Conservation (phyloP, 148 eudicot genomes). For the Arctostaphylos glauca region DNA sequence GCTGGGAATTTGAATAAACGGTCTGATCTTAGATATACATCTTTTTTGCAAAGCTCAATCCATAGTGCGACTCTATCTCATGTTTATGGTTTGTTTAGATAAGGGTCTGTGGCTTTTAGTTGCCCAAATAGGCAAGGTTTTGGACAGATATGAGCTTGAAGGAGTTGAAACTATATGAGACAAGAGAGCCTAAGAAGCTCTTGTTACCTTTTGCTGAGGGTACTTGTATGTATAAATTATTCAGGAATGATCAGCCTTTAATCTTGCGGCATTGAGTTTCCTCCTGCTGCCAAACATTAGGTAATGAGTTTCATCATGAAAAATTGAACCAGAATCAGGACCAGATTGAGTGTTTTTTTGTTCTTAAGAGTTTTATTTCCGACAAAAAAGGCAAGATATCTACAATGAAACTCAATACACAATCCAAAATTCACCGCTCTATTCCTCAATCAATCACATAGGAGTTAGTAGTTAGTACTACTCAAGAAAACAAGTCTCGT, state of each 20-base stretch:
- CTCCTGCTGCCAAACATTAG: not conserved
- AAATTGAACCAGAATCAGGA: not conserved
- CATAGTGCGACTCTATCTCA: not conserved
- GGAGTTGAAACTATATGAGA: not conserved
- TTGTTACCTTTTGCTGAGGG: not conserved
- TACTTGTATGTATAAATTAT: not conserved
- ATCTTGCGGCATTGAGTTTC: not conserved
- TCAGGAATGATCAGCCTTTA: not conserved
- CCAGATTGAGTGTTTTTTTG: not conserved
- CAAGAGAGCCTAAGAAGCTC: not conserved
- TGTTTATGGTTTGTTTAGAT: not conserved
- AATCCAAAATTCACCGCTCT: not conserved
- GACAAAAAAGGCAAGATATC: not conserved
- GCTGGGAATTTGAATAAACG: too few species aligned
- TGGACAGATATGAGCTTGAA: not conserved
- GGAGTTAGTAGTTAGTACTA: not conserved
- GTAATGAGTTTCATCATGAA: too few species aligned
- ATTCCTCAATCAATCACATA: not conserved
- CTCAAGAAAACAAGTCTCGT: not conserved
- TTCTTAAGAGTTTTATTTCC: not conserved
- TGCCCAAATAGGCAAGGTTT: not conserved
- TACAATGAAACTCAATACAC: not conserved
- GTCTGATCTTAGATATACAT: too few species aligned
- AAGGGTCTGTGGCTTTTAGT: not conserved
- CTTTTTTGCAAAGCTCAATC: too few species aligned